A percentile compares a stretch with the other conserved stretches of the same genome.
Conservation (phyloP, 2,329 filamentous ascomycete genomes). For the Neofusicoccum sp. region DNA sequence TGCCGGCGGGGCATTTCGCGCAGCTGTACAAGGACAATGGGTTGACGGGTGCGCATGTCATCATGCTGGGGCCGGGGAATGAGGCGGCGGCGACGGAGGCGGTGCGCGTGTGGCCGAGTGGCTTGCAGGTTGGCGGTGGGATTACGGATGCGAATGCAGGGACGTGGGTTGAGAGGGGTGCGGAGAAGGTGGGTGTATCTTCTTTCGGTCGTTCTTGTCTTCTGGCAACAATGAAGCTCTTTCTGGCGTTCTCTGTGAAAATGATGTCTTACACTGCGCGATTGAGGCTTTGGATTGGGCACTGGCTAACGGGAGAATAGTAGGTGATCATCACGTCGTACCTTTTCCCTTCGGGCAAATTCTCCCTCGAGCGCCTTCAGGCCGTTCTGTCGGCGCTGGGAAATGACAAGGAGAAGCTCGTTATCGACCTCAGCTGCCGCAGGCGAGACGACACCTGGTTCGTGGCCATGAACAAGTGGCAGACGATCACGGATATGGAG, state of each 20-base stretch:
- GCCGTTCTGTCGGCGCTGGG: conserved; percentile 70
- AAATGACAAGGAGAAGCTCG: conserved; percentile 74
- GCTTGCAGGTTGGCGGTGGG: conserved; percentile 89
- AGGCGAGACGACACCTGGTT: conserved; percentile 76
- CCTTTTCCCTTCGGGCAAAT: conserved; percentile 80
- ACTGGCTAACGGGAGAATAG: conserved; percentile 24
- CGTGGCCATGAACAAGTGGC: conserved; percentile 99
- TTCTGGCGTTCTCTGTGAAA: not conserved
- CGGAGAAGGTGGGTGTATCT: conserved; percentile 69
- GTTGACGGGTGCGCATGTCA: conserved; percentile 83
- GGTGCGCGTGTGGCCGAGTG: conserved; percentile 71
- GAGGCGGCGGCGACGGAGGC: conserved; percentile 76
- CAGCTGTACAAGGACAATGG: conserved; percentile 72
- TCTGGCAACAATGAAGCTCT: not conserved
- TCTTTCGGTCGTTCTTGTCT: not conserved
- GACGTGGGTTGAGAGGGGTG: conserved; percentile 83
- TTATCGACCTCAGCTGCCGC: conserved; percentile 93
- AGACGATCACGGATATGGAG: conserved; percentile 95
- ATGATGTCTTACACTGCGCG: not conserved
- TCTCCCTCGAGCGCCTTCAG: conserved; percentile 74
- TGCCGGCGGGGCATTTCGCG: conserved; percentile 79
- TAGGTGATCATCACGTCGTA: conserved; percentile 97
- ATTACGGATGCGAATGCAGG: conserved; percentile 82
- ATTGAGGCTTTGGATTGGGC: not conserved
- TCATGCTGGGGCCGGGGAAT: conserved; percentile 92